Percentiles rank a stretch among this genome's conserved stretches.
Evolutionary conservation across 345 rosid species (phyloP).

Genomic region (Brassica rapa): DNA sequence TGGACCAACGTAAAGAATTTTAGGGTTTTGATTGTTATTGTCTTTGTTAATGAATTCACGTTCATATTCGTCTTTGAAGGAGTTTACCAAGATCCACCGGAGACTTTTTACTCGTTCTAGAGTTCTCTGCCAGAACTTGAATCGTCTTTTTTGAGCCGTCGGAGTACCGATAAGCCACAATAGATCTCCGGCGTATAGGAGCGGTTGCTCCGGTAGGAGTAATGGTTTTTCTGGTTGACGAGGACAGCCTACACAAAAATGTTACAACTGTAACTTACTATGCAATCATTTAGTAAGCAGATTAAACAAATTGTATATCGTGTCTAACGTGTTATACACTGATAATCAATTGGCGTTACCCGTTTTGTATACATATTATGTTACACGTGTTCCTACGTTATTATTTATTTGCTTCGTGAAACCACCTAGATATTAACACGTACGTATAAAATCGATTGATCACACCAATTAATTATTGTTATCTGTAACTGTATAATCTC

Average conservation of each 20-base stretch:
- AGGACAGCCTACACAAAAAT: constrained; percentile 50
- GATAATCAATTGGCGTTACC: no score
- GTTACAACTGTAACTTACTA: not conserved
- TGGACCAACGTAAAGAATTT: constrained; percentile 52
- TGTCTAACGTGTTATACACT: not conserved
- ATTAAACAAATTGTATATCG: not conserved
- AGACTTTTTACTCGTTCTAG: constrained; percentile 54
- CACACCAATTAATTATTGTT: not conserved
- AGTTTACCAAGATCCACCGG: constrained; percentile 61
- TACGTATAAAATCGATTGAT: not conserved
- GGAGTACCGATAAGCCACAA: constrained; percentile 80
- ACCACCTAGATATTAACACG: constrained; percentile 1
- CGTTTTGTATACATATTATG: not conserved
- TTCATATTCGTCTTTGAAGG: constrained; percentile 54
- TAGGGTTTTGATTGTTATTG: constrained; percentile 28
- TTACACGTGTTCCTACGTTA: not conserved
- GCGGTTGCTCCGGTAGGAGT: constrained; percentile 45
- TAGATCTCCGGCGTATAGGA: constrained; percentile 58
- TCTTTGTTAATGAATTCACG: not conserved
- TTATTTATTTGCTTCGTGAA: not conserved
- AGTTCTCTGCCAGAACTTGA: constrained; percentile 71
- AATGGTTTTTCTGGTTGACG: constrained; percentile 33
- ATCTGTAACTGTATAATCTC: not conserved
- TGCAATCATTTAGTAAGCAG: no score
- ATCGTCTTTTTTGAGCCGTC: constrained; percentile 57